Evolutionary conservation across 176 grass and related monocot genomes (phyloP).

Genomic region (Triticum timopheevii): DNA sequence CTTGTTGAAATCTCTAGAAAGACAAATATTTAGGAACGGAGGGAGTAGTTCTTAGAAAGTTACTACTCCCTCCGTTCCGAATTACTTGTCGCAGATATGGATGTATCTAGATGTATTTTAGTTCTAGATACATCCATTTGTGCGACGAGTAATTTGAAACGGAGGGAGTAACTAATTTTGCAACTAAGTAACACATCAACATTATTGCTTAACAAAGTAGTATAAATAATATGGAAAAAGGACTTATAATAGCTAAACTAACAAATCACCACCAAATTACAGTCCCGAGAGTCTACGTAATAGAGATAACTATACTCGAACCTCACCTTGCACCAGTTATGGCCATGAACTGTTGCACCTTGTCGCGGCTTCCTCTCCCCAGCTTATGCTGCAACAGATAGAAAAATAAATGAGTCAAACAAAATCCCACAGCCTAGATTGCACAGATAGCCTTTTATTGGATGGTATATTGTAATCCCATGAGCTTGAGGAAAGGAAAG

Average conservation of each 20-base stretch:
- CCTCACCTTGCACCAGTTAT: slow-evolving; percentile 85
- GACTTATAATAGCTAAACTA: neutral
- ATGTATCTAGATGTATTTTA: too few species aligned
- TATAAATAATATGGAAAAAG: slow-evolving; percentile 2
- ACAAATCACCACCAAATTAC: slow-evolving; percentile 8
- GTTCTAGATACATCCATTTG: too few species aligned
- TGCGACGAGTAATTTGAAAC: too few species aligned
- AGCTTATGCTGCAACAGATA: slow-evolving; percentile 75
- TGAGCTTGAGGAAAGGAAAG: too few species aligned
- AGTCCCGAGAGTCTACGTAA: neutral
- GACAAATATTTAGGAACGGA: too few species aligned
- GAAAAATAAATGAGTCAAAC: neutral
- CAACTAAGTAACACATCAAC: neutral
- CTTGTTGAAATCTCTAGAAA: too few species aligned
- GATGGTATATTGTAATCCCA: too few species aligned
- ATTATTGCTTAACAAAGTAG: neutral
- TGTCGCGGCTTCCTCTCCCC: slow-evolving; percentile 95
- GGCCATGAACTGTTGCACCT: slow-evolving; percentile 98
- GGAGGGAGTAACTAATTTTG: neutral
- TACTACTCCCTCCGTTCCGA: neutral
- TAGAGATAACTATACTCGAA: neutral
- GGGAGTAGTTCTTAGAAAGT: neutral
- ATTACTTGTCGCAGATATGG: too few species aligned
- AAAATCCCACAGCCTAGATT: neutral
- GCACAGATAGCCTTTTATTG: neutral